Percentiles rank a stretch among this genome's conserved stretches.
phyloP scores from a whole-genome alignment of 1,139 yeast species.

The Ogataea hybrid region DNA sequence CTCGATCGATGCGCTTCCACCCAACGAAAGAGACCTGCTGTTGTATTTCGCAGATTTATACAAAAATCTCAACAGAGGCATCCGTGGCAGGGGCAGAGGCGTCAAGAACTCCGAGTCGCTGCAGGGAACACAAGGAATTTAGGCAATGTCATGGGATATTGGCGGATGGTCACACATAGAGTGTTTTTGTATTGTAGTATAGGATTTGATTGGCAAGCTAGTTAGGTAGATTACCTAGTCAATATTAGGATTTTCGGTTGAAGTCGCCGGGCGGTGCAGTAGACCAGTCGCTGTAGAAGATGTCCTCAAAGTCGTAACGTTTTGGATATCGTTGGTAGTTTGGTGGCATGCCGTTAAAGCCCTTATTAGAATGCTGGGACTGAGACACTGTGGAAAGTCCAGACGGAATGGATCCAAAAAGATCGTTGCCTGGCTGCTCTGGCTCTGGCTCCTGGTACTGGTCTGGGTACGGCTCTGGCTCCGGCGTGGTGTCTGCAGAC shows the following conservation, averaged over 20 bases:
- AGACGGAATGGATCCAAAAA: conserved; percentile 30
- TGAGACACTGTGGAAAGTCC: conserved; percentile 32
- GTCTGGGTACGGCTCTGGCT: conserved; percentile 5
- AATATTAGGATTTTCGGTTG: conserved; percentile 4
- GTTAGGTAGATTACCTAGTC: background rate
- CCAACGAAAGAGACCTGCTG: conserved; percentile 64
- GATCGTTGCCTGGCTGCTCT: conserved; percentile 11
- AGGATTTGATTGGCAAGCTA: conserved; percentile 1
- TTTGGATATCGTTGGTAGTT: conserved; percentile 11
- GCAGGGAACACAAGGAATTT: background rate
- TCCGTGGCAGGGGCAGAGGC: conserved; percentile 81
- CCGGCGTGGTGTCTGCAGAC: conserved; percentile 15
- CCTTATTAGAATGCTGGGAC: conserved; percentile 26
- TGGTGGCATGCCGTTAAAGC: conserved; percentile 8
- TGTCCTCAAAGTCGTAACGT: conserved; percentile 28
- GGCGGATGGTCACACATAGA: conserved; percentile 1
- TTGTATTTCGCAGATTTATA: conserved; percentile 77
- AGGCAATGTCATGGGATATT: background rate
- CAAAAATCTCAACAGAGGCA: conserved; percentile 86
- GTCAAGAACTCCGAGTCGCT: conserved; percentile 11
- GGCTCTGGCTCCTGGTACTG: conserved; percentile 1
- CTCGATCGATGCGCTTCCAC: conserved; percentile 50
- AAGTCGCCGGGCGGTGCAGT: conserved; percentile 21
- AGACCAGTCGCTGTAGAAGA: conserved; percentile 29
- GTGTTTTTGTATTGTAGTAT: conserved; percentile 6